phyloP scores from a whole-genome alignment of 1,284 basidiomycete genomes.

The Phylloboletellus chloephorus region DNA sequence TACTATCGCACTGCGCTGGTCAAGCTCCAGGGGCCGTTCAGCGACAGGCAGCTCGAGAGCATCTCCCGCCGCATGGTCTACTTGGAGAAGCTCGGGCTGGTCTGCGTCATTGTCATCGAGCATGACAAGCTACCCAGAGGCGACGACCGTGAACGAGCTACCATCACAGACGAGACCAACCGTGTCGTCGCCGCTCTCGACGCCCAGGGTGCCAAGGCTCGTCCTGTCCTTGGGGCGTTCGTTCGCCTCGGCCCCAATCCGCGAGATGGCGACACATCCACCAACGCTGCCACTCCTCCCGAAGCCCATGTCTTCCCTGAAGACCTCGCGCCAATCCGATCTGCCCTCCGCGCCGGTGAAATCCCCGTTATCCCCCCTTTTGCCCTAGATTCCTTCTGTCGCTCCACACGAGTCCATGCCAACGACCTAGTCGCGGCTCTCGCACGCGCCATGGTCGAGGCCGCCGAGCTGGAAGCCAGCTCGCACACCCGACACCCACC shows the following conservation, averaged over 20 bases:
- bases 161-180: slow-evolving; percentile 70
- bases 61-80: slow-evolving; percentile 93
- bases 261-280: slow-evolving; percentile 37
- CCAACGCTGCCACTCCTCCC: slow-evolving; percentile 42
- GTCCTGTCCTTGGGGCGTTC: slow-evolving; percentile 84
- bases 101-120: slow-evolving; percentile 93
- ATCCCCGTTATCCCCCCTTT: slow-evolving; percentile 96
- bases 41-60: slow-evolving; percentile 90
- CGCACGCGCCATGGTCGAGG: slow-evolving; percentile 81
- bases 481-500: slow-evolving; percentile 19
- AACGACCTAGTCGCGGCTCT: slow-evolving; percentile 90
- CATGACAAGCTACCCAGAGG: slow-evolving; percentile 72
- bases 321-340: slow-evolving; percentile 79
- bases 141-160: slow-evolving; percentile 59
- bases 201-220: slow-evolving; percentile 77
- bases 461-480: slow-evolving; percentile 39
- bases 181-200: slow-evolving; percentile 83
- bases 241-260: slow-evolving; percentile 79
- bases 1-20: slow-evolving; percentile 86
- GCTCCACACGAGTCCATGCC: slow-evolving; percentile 81
- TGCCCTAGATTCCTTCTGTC: slow-evolving; percentile 86
- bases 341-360: slow-evolving; percentile 86
- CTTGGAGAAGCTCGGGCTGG: slow-evolving; percentile 91
- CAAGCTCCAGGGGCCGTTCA: slow-evolving; percentile 96
- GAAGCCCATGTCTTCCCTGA: slow-evolving; percentile 73